Evolutionary conservation across 176 grass and related monocot genomes (phyloP).

Genomic region (Cenchrus fungigraminus): DNA sequence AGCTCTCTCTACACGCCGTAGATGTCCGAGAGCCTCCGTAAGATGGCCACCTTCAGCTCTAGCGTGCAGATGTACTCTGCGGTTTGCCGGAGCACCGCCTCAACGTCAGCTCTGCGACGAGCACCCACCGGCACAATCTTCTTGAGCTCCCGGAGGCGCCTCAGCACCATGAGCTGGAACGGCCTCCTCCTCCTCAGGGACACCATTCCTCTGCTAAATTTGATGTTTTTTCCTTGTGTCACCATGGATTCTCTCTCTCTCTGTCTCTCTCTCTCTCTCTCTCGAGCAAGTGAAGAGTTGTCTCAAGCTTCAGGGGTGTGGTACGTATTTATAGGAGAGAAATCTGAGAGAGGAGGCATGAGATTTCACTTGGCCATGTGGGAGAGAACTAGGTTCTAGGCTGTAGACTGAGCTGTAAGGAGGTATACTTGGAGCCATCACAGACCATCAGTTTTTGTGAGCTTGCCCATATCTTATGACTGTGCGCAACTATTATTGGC

Average conservation of each 20-base stretch:
- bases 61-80: constrained; percentile 60
- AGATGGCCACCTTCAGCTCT: constrained; percentile 53
- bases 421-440: constrained; percentile 48
- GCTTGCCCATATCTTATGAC: constrained; percentile 43
- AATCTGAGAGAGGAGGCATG: background rate
- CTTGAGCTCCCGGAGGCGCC: constrained; percentile 57
- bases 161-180: constrained; percentile 58
- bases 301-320: constrained; percentile 31
- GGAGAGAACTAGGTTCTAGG: constrained; percentile 53
- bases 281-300: constrained; percentile 8
- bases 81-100: constrained; percentile 48
- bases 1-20: constrained; percentile 41
- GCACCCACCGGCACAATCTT: constrained; percentile 49
- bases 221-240: constrained; percentile 24
- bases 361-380: constrained; percentile 52
- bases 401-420: constrained; percentile 58
- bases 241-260: constrained; percentile 30
- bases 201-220: constrained; percentile 41
- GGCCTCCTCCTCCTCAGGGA: constrained; percentile 46
- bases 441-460: constrained; percentile 30
- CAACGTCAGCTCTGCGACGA: constrained; percentile 22
- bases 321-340: constrained; percentile 44
- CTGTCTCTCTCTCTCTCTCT: constrained; percentile 8
- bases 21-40: constrained; percentile 47
- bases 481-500: constrained; percentile 39